phyloP scores from a whole-genome alignment of 176 grass and related monocot species.

The Themeda triandra region DNA sequence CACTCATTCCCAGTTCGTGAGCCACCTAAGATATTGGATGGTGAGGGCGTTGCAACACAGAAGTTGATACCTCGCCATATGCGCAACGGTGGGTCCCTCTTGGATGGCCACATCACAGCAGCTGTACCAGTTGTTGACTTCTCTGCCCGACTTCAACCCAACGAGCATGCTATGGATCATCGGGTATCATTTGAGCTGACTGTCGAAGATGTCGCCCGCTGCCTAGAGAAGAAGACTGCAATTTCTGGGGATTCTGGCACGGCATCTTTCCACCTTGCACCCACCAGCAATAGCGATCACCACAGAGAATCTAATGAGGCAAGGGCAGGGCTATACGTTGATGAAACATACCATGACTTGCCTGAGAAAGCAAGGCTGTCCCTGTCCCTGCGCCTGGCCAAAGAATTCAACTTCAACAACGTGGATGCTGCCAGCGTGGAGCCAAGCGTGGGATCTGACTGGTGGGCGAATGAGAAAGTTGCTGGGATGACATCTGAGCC shows the following conservation, averaged over 20 bases:
- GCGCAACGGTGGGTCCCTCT: slow-evolving; percentile 62
- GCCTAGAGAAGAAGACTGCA: slow-evolving; percentile 74
- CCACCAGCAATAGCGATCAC: background rate
- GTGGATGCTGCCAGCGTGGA: slow-evolving; percentile 36
- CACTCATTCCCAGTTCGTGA: slow-evolving; percentile 54
- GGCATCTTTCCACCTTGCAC: slow-evolving; percentile 41
- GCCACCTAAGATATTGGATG: slow-evolving; percentile 70
- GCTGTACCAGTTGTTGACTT: slow-evolving; percentile 66
- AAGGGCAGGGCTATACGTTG: slow-evolving; percentile 39
- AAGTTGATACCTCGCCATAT: slow-evolving; percentile 70
- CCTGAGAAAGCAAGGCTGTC: slow-evolving; percentile 73
- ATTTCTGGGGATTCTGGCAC: slow-evolving; percentile 47
- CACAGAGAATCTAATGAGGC: slow-evolving; percentile 36
- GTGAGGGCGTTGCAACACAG: slow-evolving; percentile 56
- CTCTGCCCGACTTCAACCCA: slow-evolving; percentile 44
- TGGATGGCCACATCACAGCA: slow-evolving; percentile 70
- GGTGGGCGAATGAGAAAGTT: slow-evolving; percentile 80
- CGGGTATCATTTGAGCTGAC: slow-evolving; percentile 89
- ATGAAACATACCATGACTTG: slow-evolving; percentile 72
- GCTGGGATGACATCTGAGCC: slow-evolving; percentile 43
- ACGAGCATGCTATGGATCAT: slow-evolving; percentile 77
- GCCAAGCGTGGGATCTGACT: slow-evolving; percentile 51
- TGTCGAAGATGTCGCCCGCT: slow-evolving; percentile 77
- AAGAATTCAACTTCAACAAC: slow-evolving; percentile 93
- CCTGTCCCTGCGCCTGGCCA: slow-evolving; percentile 52